Percentiles rank a stretch among this genome's conserved stretches.
Evolutionary conservation across 2,329 filamentous ascomycete genomes (phyloP).

Genomic region (Lasiodiplodia sp.): DNA sequence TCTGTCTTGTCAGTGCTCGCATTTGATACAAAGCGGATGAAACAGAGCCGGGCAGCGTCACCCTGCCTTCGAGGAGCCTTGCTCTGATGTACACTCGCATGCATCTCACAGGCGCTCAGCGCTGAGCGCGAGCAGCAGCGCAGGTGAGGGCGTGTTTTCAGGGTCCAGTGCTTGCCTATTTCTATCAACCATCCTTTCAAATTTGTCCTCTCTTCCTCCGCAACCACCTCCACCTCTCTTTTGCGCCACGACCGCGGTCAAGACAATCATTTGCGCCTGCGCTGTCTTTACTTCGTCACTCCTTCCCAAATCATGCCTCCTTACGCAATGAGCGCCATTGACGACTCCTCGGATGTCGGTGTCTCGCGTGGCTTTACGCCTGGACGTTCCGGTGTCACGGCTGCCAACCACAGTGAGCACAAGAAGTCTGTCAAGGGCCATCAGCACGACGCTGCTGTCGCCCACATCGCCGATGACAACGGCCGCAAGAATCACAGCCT

Average conservation of each 20-base stretch:
- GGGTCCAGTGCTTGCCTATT: constrained; percentile 4
- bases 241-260: background rate
- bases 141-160: constrained; percentile 7
- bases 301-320: background rate
- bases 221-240: background rate
- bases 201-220: background rate
- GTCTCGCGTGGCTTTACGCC: background rate
- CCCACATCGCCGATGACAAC: background rate
- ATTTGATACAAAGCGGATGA: background rate
- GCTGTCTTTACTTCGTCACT: too few relatives aligned
- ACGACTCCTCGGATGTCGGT: background rate
- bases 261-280: too few relatives aligned
- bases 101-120: background rate
- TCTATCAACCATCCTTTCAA: background rate
- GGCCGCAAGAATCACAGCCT: background rate
- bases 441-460: background rate
- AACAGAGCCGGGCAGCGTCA: background rate
- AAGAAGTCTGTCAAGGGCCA: background rate
- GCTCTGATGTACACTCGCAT: background rate
- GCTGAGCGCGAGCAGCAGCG: background rate
- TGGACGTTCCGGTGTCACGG: background rate
- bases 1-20: background rate
- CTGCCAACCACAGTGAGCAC: background rate
- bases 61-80: background rate
- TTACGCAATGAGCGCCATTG: background rate